phyloP scores from a whole-genome alignment of 2,329 filamentous ascomycete genomes.

The Paecilomyces formosus region DNA sequence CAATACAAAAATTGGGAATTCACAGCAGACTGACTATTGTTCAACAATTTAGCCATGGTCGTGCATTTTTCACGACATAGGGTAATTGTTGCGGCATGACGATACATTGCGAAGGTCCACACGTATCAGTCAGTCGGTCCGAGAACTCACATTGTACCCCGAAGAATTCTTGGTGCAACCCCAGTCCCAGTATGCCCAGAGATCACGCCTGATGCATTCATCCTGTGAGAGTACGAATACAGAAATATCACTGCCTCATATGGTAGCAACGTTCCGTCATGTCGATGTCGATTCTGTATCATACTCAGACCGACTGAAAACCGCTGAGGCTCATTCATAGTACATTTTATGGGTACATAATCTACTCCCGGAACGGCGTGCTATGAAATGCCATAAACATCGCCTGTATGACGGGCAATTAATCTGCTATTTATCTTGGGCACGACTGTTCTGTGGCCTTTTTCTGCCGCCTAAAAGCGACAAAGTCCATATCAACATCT shows the following conservation, averaged over 20 bases:
- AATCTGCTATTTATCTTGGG: background rate
- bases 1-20: background rate
- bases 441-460: background rate
- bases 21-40: background rate
- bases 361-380: background rate
- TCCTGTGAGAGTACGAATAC: background rate
- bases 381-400: background rate
- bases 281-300: background rate
- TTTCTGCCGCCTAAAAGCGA: background rate
- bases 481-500: background rate
- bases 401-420: background rate
- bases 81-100: background rate
- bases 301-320: background rate
- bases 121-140: background rate
- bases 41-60: background rate
- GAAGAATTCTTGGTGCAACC: background rate
- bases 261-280: background rate
- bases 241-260: background rate
- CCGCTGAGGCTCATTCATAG: background rate
- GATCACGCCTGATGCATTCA: background rate
- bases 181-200: background rate
- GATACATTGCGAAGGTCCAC: background rate
- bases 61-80: background rate
- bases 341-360: background rate
- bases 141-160: background rate